Evolutionary conservation across 805 yeast genomes (phyloP), one percentile per base, ranked within the genome.

Genomic region (Starmerella roubikii): DNA sequence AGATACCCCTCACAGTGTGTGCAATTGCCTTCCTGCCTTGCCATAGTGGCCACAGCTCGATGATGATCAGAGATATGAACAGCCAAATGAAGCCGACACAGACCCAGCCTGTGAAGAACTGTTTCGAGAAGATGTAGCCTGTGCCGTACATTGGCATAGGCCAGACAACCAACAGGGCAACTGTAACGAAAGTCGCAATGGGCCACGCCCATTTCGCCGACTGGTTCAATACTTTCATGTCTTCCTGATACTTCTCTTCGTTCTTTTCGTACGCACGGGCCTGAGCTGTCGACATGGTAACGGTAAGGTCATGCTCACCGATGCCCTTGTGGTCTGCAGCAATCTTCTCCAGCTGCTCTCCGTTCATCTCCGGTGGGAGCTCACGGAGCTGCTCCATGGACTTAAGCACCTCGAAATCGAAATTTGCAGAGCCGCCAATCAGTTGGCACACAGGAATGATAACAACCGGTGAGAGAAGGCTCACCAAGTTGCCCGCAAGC

Each of bases 81-180:
- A 82, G 61, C 94, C 94, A 84, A 42, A 83, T 73, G 38, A 85
- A 72, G 42, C 78, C 74, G 23, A 84, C 93, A 27, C 68, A 73
- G 35, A 85, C 71, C 94, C 94, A 85, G 32, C 94, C 94, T 6
- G 91, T 80, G 59, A 84, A 85, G 61, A 82, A 82, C 40, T 57
- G 59, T 57, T 72, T 76, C 38, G 82, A 72, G 60, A 84, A 85
- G 30, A 84, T 65, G 54, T 84, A 84, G 3, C 71, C 68, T 4
- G 78, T 54, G 24, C 94, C 95, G 57, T 78, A 84, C 91, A 85
- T 78, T 48, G 95, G 94, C 84, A 84, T 80, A 52, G 95, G 95
- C 91, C 93, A 83, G 23, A 84, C 53, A 26, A 85, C 68, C 24
- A 84, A 60, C 35, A 84, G 61, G 34, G 77, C 66, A 8, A 82